Evolutionary conservation across 306 rosid genomes (phyloP).

Genomic region (Cucurbita argyrosperma): DNA sequence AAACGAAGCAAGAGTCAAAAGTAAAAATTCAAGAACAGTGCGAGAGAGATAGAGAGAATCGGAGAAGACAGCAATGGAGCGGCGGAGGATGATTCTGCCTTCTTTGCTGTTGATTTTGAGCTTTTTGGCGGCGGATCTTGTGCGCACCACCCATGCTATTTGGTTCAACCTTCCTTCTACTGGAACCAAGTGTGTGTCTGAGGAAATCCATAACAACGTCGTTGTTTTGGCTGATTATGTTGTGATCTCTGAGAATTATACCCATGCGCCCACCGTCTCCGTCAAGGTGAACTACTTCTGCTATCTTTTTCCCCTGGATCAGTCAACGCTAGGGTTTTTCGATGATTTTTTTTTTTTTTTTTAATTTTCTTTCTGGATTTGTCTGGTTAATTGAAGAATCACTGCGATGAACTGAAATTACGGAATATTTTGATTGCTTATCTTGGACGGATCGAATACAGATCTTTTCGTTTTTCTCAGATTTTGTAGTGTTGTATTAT

Average conservation of each 20-base stretch:
- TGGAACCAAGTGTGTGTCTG: constrained; percentile 80
- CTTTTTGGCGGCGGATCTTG: constrained; percentile 12
- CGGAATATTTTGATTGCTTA: not conserved
- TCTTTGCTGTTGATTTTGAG: not conserved
- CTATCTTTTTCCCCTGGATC: not conserved
- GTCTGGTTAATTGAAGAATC: not conserved
- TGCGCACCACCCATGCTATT: constrained; percentile 21
- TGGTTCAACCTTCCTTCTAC: constrained; percentile 42
- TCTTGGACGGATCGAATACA: not conserved
- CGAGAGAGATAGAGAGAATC: not conserved
- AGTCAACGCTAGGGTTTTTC: not conserved
- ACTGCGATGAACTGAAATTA: not conserved
- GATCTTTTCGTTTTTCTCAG: not conserved
- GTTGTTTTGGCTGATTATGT: constrained; percentile 80
- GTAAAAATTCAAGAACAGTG: not conserved
- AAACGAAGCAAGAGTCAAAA: not conserved
- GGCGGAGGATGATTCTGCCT: not conserved
- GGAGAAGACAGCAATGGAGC: not conserved
- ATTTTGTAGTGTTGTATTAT: not conserved
- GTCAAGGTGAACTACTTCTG: constrained; percentile 34
- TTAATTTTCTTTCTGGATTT: not conserved
- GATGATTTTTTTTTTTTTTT: not conserved
- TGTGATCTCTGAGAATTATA: constrained; percentile 31
- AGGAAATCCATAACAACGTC: constrained; percentile 83
- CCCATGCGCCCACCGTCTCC: constrained; percentile 38